Base-by-base conservation (phyloP, 768 basidiomycete species). In the Russula sp. region DNA sequence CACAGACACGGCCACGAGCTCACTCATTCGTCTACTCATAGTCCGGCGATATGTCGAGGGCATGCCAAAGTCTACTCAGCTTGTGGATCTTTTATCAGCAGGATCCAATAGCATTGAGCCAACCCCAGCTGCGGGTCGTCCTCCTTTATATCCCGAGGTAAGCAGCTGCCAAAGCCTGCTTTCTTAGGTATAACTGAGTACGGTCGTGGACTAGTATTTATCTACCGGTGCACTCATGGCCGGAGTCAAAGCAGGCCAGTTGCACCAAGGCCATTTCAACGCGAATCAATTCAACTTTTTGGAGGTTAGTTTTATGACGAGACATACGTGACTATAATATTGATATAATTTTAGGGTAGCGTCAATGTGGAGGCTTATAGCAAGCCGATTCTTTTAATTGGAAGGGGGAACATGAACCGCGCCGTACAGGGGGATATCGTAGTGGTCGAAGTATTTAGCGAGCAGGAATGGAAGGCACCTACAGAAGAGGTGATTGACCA, bases 241-340 rank as follows among this genome's bases (percentile, higher is more conserved):
- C 11, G 95, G 94, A 1, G 80, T 98, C 62, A 95, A 94, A 73
- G 83, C 84, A 4, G 92, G 92, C 2, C 79, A 87, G 48, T 81
- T 95, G 4, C 84, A 93, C 71, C 93, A 98, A 76, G 97, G 97
- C 0, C 88, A 95, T 72, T 99, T 96, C 77, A 94, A 90, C 71
- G 92, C 94, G 2, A 97, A 92, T 69, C 87, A 87, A 68, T 99
- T 94, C 76, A 98, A 99, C 73, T 98, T 95, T 70, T 80, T 98
- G 16, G 96, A 98, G 81, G 92, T 88, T 50, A 58, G 80, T 72
- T 28, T n/a, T 59, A n/a, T 57, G 49, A 30, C 44, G 49, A 50
- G 5, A 63, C 40, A 36, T 20, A 28, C 1, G 50, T 20, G 30
- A n/a, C 20, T 32, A 3, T 34, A 1, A 13, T 36, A 51, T 57